Evolutionary conservation across 371 early-diverging fungal genomes (phyloP).

Genomic region (Mortierella sp.): DNA sequence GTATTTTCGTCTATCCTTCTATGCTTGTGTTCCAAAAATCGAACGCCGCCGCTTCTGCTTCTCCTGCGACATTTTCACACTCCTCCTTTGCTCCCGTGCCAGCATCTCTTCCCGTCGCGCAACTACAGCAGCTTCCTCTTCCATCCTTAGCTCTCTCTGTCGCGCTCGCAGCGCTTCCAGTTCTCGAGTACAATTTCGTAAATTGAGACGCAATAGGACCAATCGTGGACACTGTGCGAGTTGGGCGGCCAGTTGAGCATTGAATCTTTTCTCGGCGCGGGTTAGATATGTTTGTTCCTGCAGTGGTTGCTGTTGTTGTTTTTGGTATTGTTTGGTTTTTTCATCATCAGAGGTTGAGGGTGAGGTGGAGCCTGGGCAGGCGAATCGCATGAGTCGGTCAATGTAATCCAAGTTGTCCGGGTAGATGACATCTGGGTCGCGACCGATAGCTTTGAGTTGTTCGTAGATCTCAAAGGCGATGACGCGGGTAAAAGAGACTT

Average conservation of each 20-base stretch:
- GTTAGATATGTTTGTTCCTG: background rate
- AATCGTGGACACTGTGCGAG: background rate
- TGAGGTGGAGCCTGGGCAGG: background rate
- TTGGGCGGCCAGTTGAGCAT: background rate
- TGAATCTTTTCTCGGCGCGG: background rate
- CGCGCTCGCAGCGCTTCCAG: background rate
- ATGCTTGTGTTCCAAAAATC: background rate
- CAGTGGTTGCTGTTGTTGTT: background rate
- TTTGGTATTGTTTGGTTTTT: background rate
- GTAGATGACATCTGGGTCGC: background rate
- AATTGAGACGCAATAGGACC: background rate
- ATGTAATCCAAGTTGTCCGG: background rate
- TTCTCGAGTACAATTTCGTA: background rate
- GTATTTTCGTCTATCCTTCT: too few species aligned
- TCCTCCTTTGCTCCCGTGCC: background rate
- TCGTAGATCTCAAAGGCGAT: background rate
- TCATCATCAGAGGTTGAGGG: background rate
- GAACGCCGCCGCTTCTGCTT: background rate
- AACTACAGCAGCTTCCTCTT: background rate
- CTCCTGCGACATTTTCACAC: background rate
- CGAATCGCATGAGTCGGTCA: background rate
- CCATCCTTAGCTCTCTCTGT: too few species aligned
- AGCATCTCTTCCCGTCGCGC: background rate
- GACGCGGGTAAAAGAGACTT: background rate
- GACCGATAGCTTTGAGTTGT: background rate